Base-by-base conservation (phyloP, 2,329 filamentous ascomycete genomes). In the Neonectria faginata region DNA sequence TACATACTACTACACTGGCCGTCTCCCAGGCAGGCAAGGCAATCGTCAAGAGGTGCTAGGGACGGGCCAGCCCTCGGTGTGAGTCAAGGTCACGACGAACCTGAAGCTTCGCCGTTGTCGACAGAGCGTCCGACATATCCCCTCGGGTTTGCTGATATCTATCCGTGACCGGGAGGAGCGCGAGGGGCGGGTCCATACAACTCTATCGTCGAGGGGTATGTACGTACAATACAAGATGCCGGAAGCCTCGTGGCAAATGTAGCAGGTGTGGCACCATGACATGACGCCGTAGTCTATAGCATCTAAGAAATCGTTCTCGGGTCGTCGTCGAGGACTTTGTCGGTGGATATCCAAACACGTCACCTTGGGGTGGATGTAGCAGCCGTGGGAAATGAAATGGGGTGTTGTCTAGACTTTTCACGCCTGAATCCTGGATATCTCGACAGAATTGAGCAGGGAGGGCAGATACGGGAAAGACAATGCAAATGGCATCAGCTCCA, bases 331-430 rank as follows among this genome's bases (percentile, higher is more conserved):
- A 48, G 56, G 27, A 8, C 16, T 39, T 52, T 42, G n/a, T 20
- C 33, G 18, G 41, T 48, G 48, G 55, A 50, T 39, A 56, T 59
- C 47, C 61, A 33, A 59, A 59, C 61, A 63, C 61, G 56, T 63
- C 61, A 63, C 60, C 60, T 54, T 45, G 50, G 50, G 60, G 60
- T 54, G 42, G n/a, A n/a, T 36, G n/a, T 44, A 62, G 39, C 39
- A 29, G 51, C 42, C 60, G 36, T n/a, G 47, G 48, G n/a, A 18
- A 48, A n/a, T 22, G 22, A 20, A 25, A 50, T 55, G 55, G 22
- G 48, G 41, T 36, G 54, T 45, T 54, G 54, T 29, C 25, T 36
- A 14, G 10, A 6, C 20, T 29, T 11, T 39, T 12, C 14, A n/a
- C 7, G 12, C 22, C 25, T 25, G 18, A 45, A 20, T 11, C 54